Conservation (phyloP, 2,329 filamentous ascomycete genomes). For the Diaporthe helianthi region DNA sequence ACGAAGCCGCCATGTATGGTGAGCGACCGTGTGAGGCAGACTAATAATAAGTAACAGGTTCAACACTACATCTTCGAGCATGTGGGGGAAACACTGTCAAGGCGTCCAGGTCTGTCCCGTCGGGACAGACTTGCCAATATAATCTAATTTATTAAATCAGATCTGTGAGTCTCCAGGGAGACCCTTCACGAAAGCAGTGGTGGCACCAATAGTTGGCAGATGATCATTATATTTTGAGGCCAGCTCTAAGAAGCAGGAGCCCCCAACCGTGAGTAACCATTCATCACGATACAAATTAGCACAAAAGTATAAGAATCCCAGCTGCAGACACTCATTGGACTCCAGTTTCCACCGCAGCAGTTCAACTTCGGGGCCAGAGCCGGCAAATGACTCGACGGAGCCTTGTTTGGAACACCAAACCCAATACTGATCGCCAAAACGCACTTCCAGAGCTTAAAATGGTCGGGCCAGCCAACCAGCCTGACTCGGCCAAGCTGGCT, state of each 20-base stretch:
- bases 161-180: too few species aligned
- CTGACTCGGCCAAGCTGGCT: conserved; percentile 4
- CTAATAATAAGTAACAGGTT: neutral
- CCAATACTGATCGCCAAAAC: neutral
- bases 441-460: conserved; percentile 10
- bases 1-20: neutral
- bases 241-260: neutral
- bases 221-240: neutral
- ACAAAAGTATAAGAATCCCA: neutral
- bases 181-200: too few species aligned
- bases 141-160: neutral
- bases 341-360: neutral
- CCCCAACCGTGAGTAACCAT: too few species aligned
- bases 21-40: neutral
- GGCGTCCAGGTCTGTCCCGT: neutral
- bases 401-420: neutral
- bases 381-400: conserved; percentile 16
- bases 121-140: neutral
- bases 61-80: neutral
- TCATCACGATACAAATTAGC: neutral
- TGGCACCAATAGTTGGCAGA: neutral
- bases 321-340: neutral
- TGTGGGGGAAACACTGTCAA: neutral
- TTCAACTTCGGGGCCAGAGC: too few species aligned
- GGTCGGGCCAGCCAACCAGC: neutral